Evolutionary conservation across 2,329 filamentous ascomycete species (phyloP).

Genomic region (Paecilomyces dactylethromorphus): DNA sequence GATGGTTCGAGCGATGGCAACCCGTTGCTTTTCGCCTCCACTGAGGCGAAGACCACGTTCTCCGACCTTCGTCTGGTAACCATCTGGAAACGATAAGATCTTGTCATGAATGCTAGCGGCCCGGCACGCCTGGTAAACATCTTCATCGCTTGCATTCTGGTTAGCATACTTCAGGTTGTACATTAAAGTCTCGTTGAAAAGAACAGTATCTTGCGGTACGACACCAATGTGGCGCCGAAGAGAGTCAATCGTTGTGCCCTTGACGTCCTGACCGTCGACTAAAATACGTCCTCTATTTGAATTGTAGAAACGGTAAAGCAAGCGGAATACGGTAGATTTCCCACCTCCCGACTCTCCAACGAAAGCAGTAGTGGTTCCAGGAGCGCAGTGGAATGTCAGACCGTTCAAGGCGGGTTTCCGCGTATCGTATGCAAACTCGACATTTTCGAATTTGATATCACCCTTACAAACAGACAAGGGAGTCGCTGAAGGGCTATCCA

Average conservation of each 20-base stretch:
- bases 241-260: slow-evolving; percentile 87
- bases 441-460: slow-evolving; percentile 78
- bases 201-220: slow-evolving; percentile 89
- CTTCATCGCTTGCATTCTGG: slow-evolving; percentile 69
- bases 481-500: slow-evolving; percentile 63
- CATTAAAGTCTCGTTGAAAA: slow-evolving; percentile 93
- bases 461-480: slow-evolving; percentile 65
- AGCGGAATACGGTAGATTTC: slow-evolving; percentile 92
- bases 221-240: slow-evolving; percentile 86
- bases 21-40: slow-evolving; percentile 87
- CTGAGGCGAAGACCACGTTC: slow-evolving; percentile 81
- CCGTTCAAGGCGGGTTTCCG: slow-evolving; percentile 79
- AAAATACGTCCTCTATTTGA: slow-evolving; percentile 70
- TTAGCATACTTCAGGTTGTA: slow-evolving; percentile 92
- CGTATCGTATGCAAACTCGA: slow-evolving; percentile 83
- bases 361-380: slow-evolving; percentile 90
- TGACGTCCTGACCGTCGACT: slow-evolving; percentile 77
- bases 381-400: slow-evolving; percentile 75
- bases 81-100: slow-evolving; percentile 80
- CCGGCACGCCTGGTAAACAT: slow-evolving; percentile 73
- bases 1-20: slow-evolving; percentile 88
- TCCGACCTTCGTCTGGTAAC: slow-evolving; percentile 83
- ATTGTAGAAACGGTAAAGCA: slow-evolving; percentile 97
- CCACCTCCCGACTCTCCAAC: slow-evolving; percentile 95
- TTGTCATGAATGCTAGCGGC: slow-evolving; percentile 91